Conservation (phyloP, 2,329 filamentous ascomycete genomes). For the Colletotrichum orchidophilum region DNA sequence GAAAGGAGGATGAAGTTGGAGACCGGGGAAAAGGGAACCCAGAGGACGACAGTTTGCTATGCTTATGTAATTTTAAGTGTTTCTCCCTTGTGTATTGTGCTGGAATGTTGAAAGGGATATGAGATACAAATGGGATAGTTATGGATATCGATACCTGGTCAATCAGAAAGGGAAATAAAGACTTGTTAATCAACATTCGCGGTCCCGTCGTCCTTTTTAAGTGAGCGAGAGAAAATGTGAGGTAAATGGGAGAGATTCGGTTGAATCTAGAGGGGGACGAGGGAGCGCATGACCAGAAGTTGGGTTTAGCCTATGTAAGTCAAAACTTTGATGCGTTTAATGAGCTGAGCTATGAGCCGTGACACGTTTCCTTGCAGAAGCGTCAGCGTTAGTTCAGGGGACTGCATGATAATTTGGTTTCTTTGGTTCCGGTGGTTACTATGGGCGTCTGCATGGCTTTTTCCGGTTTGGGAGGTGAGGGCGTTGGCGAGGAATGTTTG, state of each 20-base stretch:
- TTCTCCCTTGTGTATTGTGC: constrained; percentile 4
- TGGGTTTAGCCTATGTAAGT: not conserved
- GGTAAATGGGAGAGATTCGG: not conserved
- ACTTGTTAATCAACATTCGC: not conserved
- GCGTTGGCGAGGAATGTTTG: not conserved
- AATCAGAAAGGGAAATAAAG: not conserved
- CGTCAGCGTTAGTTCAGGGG: not conserved
- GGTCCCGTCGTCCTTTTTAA: not conserved
- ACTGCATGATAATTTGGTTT: not conserved
- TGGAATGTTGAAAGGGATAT: not conserved
- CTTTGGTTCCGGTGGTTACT: not conserved
- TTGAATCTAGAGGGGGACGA: not conserved
- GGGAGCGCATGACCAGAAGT: not conserved
- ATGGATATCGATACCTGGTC: constrained; percentile 20
- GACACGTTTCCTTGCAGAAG: not conserved
- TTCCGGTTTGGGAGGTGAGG: not conserved
- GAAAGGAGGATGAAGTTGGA: not conserved
- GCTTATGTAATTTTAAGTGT: constrained; percentile 33
- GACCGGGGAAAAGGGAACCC: not conserved
- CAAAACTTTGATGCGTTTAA: not conserved
- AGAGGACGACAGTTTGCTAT: constrained; percentile 1
- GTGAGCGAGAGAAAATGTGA: too few relatives aligned
- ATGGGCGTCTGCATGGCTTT: not conserved
- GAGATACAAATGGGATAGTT: constrained; percentile 17
- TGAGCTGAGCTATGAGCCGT: not conserved